These are phyloP conservation scores for Plasmodium yoelii DNA, from an alignment of 169 alveolate genomes.

Conservation along the genomic window DNA sequence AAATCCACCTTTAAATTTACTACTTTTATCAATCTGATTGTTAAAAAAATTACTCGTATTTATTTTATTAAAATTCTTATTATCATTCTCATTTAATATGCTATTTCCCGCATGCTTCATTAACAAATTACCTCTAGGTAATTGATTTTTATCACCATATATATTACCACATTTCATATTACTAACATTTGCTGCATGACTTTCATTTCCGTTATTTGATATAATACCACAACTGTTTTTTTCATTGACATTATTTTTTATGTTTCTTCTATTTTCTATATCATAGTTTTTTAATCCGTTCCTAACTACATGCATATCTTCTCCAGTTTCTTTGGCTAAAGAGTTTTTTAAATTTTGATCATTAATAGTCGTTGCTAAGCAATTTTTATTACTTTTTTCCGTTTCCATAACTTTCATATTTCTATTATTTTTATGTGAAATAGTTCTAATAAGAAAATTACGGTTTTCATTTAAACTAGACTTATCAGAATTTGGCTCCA, in stretches of 20 bases:
- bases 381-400: background rate
- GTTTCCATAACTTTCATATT: slow-evolving; percentile 6
- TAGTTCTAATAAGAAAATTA: slow-evolving; percentile 16
- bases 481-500: background rate
- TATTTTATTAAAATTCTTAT: background rate
- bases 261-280: slow-evolving; percentile 1
- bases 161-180: slow-evolving; percentile 10
- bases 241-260: background rate
- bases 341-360: slow-evolving; percentile 10
- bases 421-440: slow-evolving; percentile 16
- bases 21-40: background rate
- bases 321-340: background rate
- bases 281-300: slow-evolving; percentile 4
- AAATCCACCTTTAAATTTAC: background rate
- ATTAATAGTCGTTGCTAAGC: background rate
- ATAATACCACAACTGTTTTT: background rate
- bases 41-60: background rate
- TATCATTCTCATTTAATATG: background rate
- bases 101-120: slow-evolving; percentile 1
- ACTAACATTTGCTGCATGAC: background rate
- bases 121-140: slow-evolving; percentile 1
- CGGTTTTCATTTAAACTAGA: slow-evolving; percentile 1
- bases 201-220: background rate
- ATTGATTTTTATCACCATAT: background rate
- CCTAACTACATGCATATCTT: slow-evolving; percentile 3